Percentiles rank a stretch among this genome's conserved stretches.
Conservation (phyloP, 192 early-diverging fungal species). For the Umbelopsis ramanniana region DNA sequence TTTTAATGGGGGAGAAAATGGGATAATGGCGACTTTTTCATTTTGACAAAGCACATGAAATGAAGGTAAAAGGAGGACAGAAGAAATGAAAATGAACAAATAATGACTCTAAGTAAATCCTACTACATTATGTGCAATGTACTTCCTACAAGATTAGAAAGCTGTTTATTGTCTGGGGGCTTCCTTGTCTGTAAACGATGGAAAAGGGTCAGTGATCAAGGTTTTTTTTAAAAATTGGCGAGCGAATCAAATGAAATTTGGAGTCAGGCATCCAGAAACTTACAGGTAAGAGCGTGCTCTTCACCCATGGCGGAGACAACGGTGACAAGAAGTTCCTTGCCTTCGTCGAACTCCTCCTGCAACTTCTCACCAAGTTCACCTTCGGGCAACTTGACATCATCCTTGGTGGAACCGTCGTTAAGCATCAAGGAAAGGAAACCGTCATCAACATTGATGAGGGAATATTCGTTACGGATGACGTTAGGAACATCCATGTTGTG, state of each 20-base stretch:
- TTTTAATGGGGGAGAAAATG: not conserved
- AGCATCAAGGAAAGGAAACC: conserved; percentile 90
- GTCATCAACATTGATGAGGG: conserved; percentile 87
- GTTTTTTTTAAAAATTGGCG: too few species aligned
- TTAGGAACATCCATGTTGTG: conserved; percentile 99
- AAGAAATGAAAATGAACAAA: conserved; percentile 26
- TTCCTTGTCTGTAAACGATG: conserved; percentile 35
- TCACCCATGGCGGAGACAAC: conserved; percentile 92
- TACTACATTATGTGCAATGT: conserved; percentile 21
- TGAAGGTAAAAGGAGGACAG: conserved; percentile 7
- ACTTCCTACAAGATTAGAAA: conserved; percentile 21
- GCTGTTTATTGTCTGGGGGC: conserved; percentile 33
- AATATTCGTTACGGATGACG: conserved; percentile 85
- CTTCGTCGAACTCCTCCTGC: conserved; percentile 69
- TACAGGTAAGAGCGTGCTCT: conserved; percentile 83
- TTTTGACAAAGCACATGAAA: conserved; percentile 25
- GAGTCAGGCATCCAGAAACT: conserved; percentile 33
- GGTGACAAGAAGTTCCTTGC: conserved; percentile 82
- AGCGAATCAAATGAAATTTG: too few species aligned
- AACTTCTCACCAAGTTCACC: conserved; percentile 81
- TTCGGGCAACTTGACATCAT: conserved; percentile 94
- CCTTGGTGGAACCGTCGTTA: conserved; percentile 82
- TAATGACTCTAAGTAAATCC: conserved; percentile 26
- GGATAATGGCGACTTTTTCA: conserved; percentile 20
- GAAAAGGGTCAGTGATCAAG: not conserved